A percentile compares a stretch with the other conserved stretches of the same genome.
phyloP scores from a whole-genome alignment of 1,284 basidiomycete genomes.

The Ganoderma boninense region DNA sequence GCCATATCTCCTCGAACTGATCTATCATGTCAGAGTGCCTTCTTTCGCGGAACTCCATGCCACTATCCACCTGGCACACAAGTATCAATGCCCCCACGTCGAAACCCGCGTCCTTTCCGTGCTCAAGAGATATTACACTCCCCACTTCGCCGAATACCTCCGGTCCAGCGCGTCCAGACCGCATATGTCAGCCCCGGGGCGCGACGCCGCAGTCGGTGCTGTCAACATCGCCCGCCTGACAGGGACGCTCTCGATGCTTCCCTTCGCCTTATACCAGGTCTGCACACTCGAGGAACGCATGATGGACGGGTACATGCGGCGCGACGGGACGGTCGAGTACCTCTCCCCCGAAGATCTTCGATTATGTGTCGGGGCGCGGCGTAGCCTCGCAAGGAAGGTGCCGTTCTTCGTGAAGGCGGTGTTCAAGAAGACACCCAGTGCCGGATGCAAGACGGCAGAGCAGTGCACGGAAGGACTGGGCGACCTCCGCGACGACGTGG shows the following conservation, averaged over 20 bases:
- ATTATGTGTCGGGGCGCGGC: not conserved
- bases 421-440: too few species aligned
- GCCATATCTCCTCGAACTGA: too few species aligned
- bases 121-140: not conserved
- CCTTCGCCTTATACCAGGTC: slow-evolving; percentile 2
- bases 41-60: slow-evolving; percentile 1
- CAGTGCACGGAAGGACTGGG: too few species aligned
- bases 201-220: not conserved
- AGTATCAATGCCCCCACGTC: not conserved
- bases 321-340: slow-evolving; percentile 10
- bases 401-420: too few species aligned
- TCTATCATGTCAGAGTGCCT: too few species aligned
- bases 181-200: not conserved
- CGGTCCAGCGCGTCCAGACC: not conserved
- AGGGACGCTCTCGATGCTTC: slow-evolving; percentile 2
- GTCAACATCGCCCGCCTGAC: slow-evolving; percentile 12
- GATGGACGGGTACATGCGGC: not conserved
- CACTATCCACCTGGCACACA: slow-evolving; percentile 6
- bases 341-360: slow-evolving; percentile 12
- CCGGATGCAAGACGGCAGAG: too few species aligned
- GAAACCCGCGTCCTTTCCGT: not conserved
- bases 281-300: not conserved
- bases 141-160: not conserved
- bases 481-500: too few species aligned
- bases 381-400: too few species aligned